Percentiles rank a stretch among this genome's conserved stretches.
Evolutionary conservation across 208 protist genomes (phyloP).

Genomic region (Leishmania turanica): DNA sequence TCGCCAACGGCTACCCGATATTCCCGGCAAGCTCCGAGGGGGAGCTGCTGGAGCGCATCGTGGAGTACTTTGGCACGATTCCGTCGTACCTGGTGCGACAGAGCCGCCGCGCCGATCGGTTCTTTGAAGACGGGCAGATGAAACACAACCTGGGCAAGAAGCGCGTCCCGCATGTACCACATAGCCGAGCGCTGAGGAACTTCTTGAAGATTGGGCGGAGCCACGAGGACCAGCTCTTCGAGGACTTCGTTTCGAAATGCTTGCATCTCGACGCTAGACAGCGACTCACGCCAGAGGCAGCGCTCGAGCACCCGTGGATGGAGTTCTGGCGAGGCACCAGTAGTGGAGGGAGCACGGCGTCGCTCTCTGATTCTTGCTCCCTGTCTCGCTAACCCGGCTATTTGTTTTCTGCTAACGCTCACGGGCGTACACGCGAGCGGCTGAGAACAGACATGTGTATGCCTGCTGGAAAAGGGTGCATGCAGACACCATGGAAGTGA

Average conservation of each 20-base stretch:
- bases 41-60: constrained; percentile 84
- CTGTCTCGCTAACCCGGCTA: background rate
- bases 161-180: constrained; percentile 29
- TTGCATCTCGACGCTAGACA: constrained; percentile 59
- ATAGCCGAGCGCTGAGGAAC: constrained; percentile 34
- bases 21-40: constrained; percentile 87
- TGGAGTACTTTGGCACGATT: constrained; percentile 83
- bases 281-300: constrained; percentile 68
- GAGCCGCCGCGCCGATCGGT: constrained; percentile 54
- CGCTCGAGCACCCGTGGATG: constrained; percentile 76
- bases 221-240: constrained; percentile 40
- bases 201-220: constrained; percentile 46
- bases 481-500: background rate
- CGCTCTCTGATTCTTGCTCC: constrained; percentile 8
- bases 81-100: constrained; percentile 48
- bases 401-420: background rate
- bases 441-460: background rate
- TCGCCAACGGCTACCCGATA: constrained; percentile 92
- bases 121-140: constrained; percentile 49
- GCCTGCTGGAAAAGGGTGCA: background rate
- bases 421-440: background rate
- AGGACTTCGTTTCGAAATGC: constrained; percentile 59
- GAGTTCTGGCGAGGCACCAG: constrained; percentile 34
- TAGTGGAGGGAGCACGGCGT: constrained; percentile 10
- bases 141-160: constrained; percentile 29